phyloP scores from a whole-genome alignment of 257 asterid genomes.

The Primulina huaijiensis region DNA sequence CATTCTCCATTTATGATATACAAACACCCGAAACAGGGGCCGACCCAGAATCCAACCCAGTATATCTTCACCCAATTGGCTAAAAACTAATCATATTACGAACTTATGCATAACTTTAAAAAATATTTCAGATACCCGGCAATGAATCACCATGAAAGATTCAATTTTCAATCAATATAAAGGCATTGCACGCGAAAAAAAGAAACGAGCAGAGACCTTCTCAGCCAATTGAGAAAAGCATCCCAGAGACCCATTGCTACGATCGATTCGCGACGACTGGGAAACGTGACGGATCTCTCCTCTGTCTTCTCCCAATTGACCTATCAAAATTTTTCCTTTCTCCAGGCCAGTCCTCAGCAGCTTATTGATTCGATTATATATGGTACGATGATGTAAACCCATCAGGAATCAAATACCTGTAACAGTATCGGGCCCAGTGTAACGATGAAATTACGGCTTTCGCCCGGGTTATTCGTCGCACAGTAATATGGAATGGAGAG shows the following conservation, averaged over 20 bases:
- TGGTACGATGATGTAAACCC: not conserved
- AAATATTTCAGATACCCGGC: not conserved
- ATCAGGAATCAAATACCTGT: not conserved
- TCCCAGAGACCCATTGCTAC: slow-evolving; percentile 87
- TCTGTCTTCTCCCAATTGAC: slow-evolving; percentile 46
- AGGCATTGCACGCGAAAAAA: not conserved
- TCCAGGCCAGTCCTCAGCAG: slow-evolving; percentile 12
- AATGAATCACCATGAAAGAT: not conserved
- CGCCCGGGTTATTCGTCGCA: not conserved
- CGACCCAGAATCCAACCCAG: not conserved
- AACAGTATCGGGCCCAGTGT: not conserved
- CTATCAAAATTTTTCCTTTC: slow-evolving; percentile 8
- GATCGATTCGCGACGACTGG: slow-evolving; percentile 36
- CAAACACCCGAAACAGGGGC: not conserved
- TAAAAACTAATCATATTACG: not conserved
- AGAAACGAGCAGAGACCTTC: slow-evolving; percentile 45
- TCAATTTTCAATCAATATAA: slow-evolving; percentile 17
- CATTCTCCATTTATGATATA: not conserved
- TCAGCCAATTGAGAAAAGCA: slow-evolving; percentile 98
- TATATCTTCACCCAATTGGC: not conserved
- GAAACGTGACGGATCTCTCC: slow-evolving; percentile 47
- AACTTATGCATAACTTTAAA: not conserved
- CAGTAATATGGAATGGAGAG: not conserved
- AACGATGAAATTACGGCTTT: not conserved
- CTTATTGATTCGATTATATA: slow-evolving; percentile 14